phyloP scores from a whole-genome alignment of 1,284 basidiomycete species.

The Rhodotorula sp. region DNA sequence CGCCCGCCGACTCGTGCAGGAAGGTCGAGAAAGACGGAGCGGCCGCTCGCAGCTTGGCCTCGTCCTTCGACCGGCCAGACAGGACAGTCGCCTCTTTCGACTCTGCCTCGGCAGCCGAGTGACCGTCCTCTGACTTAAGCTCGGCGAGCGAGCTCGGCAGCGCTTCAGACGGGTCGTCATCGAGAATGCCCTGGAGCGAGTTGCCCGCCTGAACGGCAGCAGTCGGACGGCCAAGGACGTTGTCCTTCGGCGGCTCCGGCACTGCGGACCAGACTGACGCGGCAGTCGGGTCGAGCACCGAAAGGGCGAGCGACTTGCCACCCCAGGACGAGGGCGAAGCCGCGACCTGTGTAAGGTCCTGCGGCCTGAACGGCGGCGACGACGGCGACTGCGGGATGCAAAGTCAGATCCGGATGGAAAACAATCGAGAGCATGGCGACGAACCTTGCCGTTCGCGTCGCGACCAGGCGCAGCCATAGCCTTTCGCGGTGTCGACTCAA shows the following conservation, averaged over 20 bases:
- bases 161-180: conserved; percentile 36
- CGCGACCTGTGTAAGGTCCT: conserved; percentile 1
- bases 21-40: conserved; percentile 40
- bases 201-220: conserved; percentile 31
- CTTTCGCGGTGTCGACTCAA: conserved; percentile 31
- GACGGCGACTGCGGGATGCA: background rate
- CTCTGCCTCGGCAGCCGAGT: conserved; percentile 24
- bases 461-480: conserved; percentile 33
- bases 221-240: conserved; percentile 25
- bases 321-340: conserved; percentile 22
- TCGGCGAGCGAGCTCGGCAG: conserved; percentile 41
- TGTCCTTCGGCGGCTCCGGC: conserved; percentile 12
- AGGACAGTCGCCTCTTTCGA: background rate
- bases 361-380: conserved; percentile 21
- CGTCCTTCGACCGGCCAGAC: conserved; percentile 16
- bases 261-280: conserved; percentile 39
- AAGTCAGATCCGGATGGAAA: background rate
- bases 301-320: conserved; percentile 25
- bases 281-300: conserved; percentile 34
- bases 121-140: conserved; percentile 39
- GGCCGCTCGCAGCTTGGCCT: conserved; percentile 34
- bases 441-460: conserved; percentile 12
- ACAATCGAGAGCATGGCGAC: background rate
- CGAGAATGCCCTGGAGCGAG: conserved; percentile 39
- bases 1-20: conserved; percentile 30